Evolutionary conservation across 495 filamentous ascomycete species (phyloP), one percentile per base, ranked within the genome.

Genomic region (Letharia columbiana): DNA sequence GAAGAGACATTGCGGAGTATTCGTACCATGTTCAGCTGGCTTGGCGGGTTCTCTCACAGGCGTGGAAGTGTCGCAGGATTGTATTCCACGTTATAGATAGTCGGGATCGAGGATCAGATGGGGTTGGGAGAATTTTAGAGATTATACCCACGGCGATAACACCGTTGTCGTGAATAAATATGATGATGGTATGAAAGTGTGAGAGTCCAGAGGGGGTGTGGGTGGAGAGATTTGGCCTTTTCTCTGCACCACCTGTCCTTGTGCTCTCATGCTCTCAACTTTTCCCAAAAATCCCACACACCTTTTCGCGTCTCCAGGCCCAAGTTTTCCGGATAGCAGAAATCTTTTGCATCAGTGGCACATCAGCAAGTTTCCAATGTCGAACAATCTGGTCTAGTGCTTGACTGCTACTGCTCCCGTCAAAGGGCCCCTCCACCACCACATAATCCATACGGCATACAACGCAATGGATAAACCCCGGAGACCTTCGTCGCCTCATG

Each of bases 401-500:
- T 42, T 10, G 10, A 42, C 40, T 49, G 7, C 45, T 23, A 2
- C 45, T 23, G 20, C 20, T 64, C 63, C 15, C 18, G 45, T 58
- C 40, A 31, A 47, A 39, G 13, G 17, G 47, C 49, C 37, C 39
- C 23, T 54, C 12, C 23, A 41, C 18, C 15, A 41, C 44, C 37
- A 64, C 28, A 40, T 37, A 7, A 4, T 52, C n/a, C 37, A 64
- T n/a, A 8, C 3, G 23, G 23, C 4, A 12, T 28, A 44, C n/a
- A 13, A 17, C 8, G 13, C 28, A 54, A 69, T 62, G 52, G 52
- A 63, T 9, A 66, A 52, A 12, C 17, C 37, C 37, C 17, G 42
- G 11, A 54, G 61, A 35, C 57, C 44, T 17, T 59, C 39, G 28
- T 70, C 69, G 15, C 70, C 68, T 23, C 69, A 70, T 60, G 68